Evolutionary conservation across 768 basidiomycete species (phyloP).

Genomic region (Tylopilus sp.): DNA sequence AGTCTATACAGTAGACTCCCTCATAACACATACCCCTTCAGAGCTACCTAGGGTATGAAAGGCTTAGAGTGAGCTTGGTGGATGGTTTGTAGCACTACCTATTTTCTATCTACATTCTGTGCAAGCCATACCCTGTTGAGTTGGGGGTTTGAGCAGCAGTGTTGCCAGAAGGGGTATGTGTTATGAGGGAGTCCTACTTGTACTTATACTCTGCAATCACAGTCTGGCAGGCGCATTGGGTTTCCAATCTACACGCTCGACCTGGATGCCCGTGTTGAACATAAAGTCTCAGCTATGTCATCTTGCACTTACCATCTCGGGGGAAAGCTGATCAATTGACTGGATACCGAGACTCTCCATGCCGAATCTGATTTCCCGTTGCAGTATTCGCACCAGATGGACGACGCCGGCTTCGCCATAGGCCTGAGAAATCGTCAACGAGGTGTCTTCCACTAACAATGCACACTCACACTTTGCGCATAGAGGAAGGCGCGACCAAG

Average conservation of each 20-base stretch:
- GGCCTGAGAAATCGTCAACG: constrained; percentile 42
- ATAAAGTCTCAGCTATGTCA: not conserved
- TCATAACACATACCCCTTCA: too few relatives aligned
- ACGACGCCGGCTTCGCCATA: constrained; percentile 72
- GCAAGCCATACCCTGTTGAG: too few relatives aligned
- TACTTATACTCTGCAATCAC: constrained; percentile 13
- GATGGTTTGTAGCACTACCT: too few relatives aligned
- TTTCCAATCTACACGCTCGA: constrained; percentile 69
- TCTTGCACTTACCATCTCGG: constrained; percentile 60
- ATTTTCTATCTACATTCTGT: too few relatives aligned
- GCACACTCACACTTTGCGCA: constrained; percentile 65
- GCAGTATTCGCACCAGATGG: constrained; percentile 62
- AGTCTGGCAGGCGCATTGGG: constrained; percentile 30
- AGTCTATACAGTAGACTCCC: too few relatives aligned
- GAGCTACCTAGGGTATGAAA: too few relatives aligned
- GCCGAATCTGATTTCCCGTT: constrained; percentile 71
- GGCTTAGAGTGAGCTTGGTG: too few relatives aligned
- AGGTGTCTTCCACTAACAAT: not conserved
- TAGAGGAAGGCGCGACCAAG: constrained; percentile 85
- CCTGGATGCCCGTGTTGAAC: constrained; percentile 31
- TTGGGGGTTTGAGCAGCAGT: too few relatives aligned
- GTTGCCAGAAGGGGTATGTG: too few relatives aligned
- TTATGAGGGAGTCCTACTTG: too few relatives aligned
- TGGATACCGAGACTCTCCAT: constrained; percentile 77
- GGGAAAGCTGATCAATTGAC: constrained; percentile 59